phyloP scores from a whole-genome alignment of 345 rosid genomes.

The Odontarrhena argentea region DNA sequence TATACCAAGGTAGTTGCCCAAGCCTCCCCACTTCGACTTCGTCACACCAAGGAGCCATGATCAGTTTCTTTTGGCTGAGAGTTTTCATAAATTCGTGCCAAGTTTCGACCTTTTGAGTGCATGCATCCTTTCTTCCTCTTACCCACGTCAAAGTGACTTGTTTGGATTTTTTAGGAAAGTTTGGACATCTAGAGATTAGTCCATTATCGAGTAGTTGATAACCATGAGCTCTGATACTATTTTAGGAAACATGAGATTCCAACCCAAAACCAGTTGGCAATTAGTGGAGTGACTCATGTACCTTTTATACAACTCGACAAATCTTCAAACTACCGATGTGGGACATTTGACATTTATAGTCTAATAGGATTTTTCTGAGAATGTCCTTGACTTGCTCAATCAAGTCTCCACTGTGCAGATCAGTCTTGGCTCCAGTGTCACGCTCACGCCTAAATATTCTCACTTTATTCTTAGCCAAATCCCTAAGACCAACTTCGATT shows the following conservation, averaged over 20 bases:
- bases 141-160: constrained; percentile 57
- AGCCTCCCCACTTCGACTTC: constrained; percentile 51
- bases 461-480: constrained; percentile 41
- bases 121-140: constrained; percentile 58
- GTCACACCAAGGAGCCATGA: constrained; percentile 89
- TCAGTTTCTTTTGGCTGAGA: constrained; percentile 63
- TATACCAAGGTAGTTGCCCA: too few relatives aligned
- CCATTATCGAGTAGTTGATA: too few relatives aligned
- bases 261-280: too few relatives aligned
- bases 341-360: too few relatives aligned
- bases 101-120: constrained; percentile 55
- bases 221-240: too few relatives aligned
- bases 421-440: constrained; percentile 63
- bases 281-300: too few relatives aligned
- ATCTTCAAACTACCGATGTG: too few relatives aligned
- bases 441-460: constrained; percentile 83
- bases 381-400: constrained; percentile 53
- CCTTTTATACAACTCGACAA: too few relatives aligned
- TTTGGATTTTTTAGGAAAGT: constrained; percentile 53
- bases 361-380: constrained; percentile 38
- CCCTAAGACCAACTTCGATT: too few relatives aligned
- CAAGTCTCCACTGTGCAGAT: constrained; percentile 52
- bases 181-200: neutral
- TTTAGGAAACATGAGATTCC: too few relatives aligned
- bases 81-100: constrained; percentile 79